phyloP scores from a whole-genome alignment of 1,139 yeast genomes.

The Casaregolazyma lundiana region DNA sequence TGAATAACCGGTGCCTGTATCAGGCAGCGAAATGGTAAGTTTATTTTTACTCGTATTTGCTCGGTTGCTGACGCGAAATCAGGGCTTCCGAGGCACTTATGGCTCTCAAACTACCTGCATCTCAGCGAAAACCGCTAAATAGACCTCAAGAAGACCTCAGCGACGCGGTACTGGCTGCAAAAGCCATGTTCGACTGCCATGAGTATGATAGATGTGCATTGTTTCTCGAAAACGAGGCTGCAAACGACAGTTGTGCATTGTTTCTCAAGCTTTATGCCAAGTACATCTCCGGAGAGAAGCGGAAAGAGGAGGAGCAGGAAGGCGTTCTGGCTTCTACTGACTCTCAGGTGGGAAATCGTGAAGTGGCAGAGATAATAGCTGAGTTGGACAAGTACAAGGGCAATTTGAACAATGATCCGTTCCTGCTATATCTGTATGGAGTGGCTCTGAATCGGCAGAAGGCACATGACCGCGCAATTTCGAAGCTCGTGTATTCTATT shows the following conservation, averaged over 20 bases:
- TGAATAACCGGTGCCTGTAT: conserved; percentile 49
- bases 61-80: background rate
- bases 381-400: conserved; percentile 27
- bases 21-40: conserved; percentile 73
- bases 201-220: conserved; percentile 80
- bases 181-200: conserved; percentile 71
- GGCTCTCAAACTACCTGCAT: conserved; percentile 35
- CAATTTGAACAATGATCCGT: conserved; percentile 43
- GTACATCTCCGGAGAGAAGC: conserved; percentile 70
- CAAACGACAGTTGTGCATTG: conserved; percentile 44
- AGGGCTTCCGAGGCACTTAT: conserved; percentile 67
- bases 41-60: background rate
- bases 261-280: conserved; percentile 68
- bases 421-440: conserved; percentile 61
- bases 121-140: conserved; percentile 15
- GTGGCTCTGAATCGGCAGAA: conserved; percentile 60
- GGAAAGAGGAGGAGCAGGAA: conserved; percentile 67
- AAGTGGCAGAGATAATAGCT: conserved; percentile 31
- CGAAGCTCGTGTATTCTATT: conserved; percentile 54
- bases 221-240: conserved; percentile 46
- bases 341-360: conserved; percentile 32
- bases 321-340: conserved; percentile 52
- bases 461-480: conserved; percentile 55
- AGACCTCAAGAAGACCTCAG: background rate
- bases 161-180: conserved; percentile 46